Evolutionary conservation across 73 alveolate species (phyloP), one percentile per base, ranked within the genome.

Genomic region (Breviolum minutum): DNA sequence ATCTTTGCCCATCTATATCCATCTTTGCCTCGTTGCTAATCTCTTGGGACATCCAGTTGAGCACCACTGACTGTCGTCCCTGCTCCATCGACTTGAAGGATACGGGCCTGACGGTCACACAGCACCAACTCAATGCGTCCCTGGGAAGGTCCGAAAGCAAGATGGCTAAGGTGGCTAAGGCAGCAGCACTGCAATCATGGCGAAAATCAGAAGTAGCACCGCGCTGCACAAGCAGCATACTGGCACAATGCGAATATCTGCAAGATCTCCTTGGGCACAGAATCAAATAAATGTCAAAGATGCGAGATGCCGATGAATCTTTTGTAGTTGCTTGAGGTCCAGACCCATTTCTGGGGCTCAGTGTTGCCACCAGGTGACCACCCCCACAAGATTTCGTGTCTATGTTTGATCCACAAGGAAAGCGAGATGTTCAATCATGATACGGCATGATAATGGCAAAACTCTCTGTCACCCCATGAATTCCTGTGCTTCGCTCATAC

Each of bases 31-130:
- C 97, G 60, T 60, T 48, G 54, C 85, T 80, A 64, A 92, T n/a
- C 29, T 24, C n/a, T 40, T 92, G 97, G 8, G 87, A 60, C 97
- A 92, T 92, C 97, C 97, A 92, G 22, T 92, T 66, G 68, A 92
- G 79, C 22, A 22, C 30, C 97, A 92, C 97, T 5, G 97, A 76
- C 11, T 71, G 62, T 74, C 97, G 40, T n/a, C 97, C 97, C 86
- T 92, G 97, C 61, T 92, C 97, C 97, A 92, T 92, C 89, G 97
- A 71, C 89, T 92, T 92, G 97, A 92, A 71, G 80, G 97, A 92
- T 40, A 74, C 64, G 6, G 97, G 97, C 97, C 97, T 92, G 26
- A 40, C 54, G 54, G 54, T 54, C n/a, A n/a, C n/a, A n/a, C 54
- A 40, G 54, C 14, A 20, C n/a, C 63, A 8, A 10, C 63, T 32